Evolutionary conservation across 2,329 filamentous ascomycete species (phyloP), one percentile per base, ranked within the genome.

Genomic region (Trichoderma sp.): DNA sequence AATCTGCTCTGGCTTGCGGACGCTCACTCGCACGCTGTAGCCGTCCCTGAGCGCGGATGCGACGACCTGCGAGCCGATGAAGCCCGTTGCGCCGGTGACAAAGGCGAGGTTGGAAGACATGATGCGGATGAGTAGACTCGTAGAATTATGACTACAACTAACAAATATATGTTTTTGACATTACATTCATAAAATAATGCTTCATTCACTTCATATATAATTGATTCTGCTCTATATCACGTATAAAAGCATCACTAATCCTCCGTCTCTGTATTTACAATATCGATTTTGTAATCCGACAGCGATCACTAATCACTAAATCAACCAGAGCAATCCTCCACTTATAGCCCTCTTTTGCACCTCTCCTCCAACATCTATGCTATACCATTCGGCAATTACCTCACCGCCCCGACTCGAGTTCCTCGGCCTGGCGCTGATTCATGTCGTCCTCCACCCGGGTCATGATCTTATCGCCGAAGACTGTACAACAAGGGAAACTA

Each of bases 51-150:
- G 61, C 5, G 65, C 47, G 5, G 43, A n/a, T 47, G 52, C 24
- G 24, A 58, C 68, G 11, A 72, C 68, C 10, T 70, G 70, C 27
- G 71, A 63, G 60, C 72, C 72, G 16, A 73, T 71, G 68, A 72
- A 73, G 64, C 72, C 72, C n/a, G 72, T 73, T 7, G 67, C 68
- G 5, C 72, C 72, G 3, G 72, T 73, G 65, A 73, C 52, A 21
- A 73, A 71, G 3, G 69, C 63, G 19, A 69, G 63, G 29, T 66
- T 57, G 40, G 68, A 57, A 56, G 60, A 35, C 68, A 66, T 66
- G n/a, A 40, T 43, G 16, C 37, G 16, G 19, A 60, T 14, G 16
- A 7, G 19, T 43, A 40, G 13, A 43, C 4, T 35, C 55, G 21
- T 19, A 21, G 11, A 24, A 10, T n/a, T 8, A 8, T 43, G 19